Percentiles rank a stretch among this genome's conserved stretches.
Evolutionary conservation across 345 rosid species (phyloP).

Genomic region (Microcos paniculata): DNA sequence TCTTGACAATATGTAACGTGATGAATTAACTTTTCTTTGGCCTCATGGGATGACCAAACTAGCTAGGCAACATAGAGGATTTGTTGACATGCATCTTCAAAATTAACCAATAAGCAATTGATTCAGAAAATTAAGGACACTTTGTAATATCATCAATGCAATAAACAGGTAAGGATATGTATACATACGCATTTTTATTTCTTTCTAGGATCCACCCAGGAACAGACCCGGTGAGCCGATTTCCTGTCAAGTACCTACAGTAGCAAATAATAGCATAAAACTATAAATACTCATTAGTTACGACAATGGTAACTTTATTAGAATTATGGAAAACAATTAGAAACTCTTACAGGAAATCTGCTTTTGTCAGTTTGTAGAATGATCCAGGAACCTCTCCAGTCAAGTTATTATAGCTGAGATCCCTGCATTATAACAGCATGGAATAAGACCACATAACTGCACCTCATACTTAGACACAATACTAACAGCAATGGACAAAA

Average conservation of each 20-base stretch:
- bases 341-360: constrained; percentile 68
- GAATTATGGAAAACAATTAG: neutral
- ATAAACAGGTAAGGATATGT: constrained; percentile 1
- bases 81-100: neutral
- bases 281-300: neutral
- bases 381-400: constrained; percentile 68
- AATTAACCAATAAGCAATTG: neutral
- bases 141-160: neutral
- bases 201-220: constrained; percentile 54
- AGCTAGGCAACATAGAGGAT: neutral
- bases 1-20: neutral
- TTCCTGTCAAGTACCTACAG: constrained; percentile 69
- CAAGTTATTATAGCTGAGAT: constrained; percentile 75
- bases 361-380: constrained; percentile 46
- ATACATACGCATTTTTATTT: constrained; percentile 68
- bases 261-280: neutral
- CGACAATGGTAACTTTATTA: neutral
- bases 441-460: neutral
- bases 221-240: constrained; percentile 62
- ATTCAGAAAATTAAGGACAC: neutral
- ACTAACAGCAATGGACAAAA: neutral
- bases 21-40: neutral
- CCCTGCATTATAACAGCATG: constrained; percentile 43
- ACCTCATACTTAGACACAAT: neutral
- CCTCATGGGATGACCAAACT: neutral